phyloP scores from a whole-genome alignment of 257 asterid genomes.

The Galeopsis tetrahit region DNA sequence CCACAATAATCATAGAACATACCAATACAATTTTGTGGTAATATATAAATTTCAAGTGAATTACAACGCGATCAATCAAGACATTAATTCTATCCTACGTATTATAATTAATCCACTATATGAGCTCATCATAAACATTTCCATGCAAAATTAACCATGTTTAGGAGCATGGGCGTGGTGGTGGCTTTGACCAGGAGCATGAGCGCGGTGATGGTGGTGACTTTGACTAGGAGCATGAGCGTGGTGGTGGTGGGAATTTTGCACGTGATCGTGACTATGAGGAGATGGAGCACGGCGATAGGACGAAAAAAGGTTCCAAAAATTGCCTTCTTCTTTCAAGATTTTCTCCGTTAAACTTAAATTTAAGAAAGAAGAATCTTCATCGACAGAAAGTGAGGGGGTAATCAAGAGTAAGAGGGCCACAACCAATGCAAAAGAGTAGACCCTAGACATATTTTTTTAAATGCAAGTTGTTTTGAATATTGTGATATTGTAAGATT shows the following conservation, averaged over 20 bases:
- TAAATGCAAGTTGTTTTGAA: neutral
- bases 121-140: too few species aligned
- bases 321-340: constrained; percentile 11
- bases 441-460: constrained; percentile 6
- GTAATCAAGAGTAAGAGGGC: constrained; percentile 7
- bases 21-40: neutral
- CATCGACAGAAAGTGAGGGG: too few species aligned
- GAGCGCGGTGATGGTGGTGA: constrained; percentile 3
- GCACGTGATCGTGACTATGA: neutral
- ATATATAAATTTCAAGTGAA: neutral
- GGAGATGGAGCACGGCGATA: neutral
- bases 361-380: too few species aligned
- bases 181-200: neutral
- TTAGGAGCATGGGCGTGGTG: constrained; percentile 7
- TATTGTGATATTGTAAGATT: too few species aligned
- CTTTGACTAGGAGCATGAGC: constrained; percentile 1
- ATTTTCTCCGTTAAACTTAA: too few species aligned
- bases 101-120: too few species aligned
- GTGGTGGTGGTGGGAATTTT: constrained; percentile 8
- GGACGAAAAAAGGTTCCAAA: constrained; percentile 10
- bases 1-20: neutral
- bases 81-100: too few species aligned
- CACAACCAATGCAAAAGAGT: neutral
- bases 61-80: neutral
- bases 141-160: neutral